Evolutionary conservation across 2,329 filamentous ascomycete genomes (phyloP).

Genomic region (Penicillium sp.): DNA sequence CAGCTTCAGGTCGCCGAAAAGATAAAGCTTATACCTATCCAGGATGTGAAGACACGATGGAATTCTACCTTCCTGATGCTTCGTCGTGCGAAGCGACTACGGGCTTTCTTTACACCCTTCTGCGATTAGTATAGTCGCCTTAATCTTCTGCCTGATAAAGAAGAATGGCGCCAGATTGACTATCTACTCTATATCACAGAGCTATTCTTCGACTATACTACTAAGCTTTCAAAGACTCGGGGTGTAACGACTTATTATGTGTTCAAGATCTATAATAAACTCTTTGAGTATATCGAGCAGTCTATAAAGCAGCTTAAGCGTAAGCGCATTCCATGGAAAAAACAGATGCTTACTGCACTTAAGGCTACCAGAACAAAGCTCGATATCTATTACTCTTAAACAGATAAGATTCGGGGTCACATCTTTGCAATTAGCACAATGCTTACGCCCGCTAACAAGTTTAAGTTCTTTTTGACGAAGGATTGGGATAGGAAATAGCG

Average conservation of each 20-base stretch:
- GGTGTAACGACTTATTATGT: background rate
- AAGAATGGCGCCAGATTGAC: background rate
- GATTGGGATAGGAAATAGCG: background rate
- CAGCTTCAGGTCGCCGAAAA: background rate
- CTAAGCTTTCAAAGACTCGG: background rate
- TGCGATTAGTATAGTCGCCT: background rate
- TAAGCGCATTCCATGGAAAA: slow-evolving; percentile 19
- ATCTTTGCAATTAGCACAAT: background rate
- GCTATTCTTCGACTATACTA: background rate
- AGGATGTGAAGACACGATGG: background rate
- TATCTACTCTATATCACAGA: background rate
- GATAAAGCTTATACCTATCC: background rate
- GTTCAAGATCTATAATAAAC: background rate
- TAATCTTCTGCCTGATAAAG: background rate
- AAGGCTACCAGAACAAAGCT: slow-evolving; percentile 6
- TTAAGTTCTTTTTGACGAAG: background rate
- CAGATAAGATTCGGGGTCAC: background rate
- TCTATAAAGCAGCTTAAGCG: background rate
- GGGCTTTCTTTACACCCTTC: background rate
- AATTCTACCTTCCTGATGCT: too few species aligned
- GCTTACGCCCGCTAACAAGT: background rate
- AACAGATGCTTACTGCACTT: slow-evolving; percentile 14
- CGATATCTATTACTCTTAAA: background rate
- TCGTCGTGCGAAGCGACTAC: background rate
- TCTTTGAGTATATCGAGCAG: background rate